Base-by-base conservation (phyloP, 352 stramenopile species). In the Globisporangium abappressorium region DNA sequence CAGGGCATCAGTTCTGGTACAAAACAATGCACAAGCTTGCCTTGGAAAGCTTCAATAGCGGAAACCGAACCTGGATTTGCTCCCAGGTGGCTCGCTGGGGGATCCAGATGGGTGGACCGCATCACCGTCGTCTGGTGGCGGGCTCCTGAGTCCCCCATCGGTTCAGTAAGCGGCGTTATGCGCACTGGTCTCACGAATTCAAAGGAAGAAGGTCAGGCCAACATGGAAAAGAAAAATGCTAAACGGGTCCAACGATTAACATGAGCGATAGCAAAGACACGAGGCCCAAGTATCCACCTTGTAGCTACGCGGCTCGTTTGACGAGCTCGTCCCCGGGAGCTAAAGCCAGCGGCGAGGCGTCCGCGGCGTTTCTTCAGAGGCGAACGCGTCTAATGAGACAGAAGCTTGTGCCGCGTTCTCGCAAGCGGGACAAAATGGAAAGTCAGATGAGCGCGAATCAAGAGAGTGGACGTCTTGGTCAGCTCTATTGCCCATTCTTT, bases 381-480 rank as follows among this genome's bases (percentile, higher is more conserved):
- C 20, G 43, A 22, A 15, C 5, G 18, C 43, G 43, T 51, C 43
- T 51, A 51, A 51, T n/a, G 18, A 11, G 43, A 12, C 9, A n/a
- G 15, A 7, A 7, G 15, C 5, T 49, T 5, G 20, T 15, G 47
- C 24, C 11, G 54, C 54, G 5, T 41, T 49, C 26, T 11, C 18
- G 26, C 18, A n/a, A n/a, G 54, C 54, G 54, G 28, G 28, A 28
- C 54, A 26, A 60, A 15, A 18, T 22, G 54, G 49, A 56, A 56
- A 60, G 54, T 60, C 54, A 15, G 54, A 60, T 8, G 18, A 26
- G 49, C 22, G 49, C n/a, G 49, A 24, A n/a, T 41, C 54, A 60
- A 60, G 54, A 60, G 28, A 60, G 54, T 60, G 28, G 54, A 36
- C 15, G 54, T 60, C 28, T 22, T 36, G 18, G 54, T 60, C 54